Conservation (phyloP, 2,329 filamentous ascomycete genomes). For the Alternaria sp. region DNA sequence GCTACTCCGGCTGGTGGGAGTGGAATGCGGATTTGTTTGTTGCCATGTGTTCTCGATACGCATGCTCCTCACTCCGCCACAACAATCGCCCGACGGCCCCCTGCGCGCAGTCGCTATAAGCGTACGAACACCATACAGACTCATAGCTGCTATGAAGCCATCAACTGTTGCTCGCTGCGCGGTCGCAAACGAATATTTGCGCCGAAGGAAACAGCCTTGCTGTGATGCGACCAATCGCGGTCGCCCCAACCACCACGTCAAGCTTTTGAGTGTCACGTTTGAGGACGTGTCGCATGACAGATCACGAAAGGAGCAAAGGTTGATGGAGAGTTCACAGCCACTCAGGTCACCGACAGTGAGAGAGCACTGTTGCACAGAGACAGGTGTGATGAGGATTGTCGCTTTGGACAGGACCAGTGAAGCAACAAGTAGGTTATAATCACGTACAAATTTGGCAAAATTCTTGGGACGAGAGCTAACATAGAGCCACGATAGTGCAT, state of each 20-base stretch:
- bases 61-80: constrained; percentile 19
- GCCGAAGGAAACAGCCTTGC: constrained; percentile 15
- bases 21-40: constrained; percentile 15
- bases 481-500: constrained; percentile 1
- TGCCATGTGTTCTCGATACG: constrained; percentile 17
- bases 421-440: constrained; percentile 6
- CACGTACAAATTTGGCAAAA: neutral
- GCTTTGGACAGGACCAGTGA: neutral
- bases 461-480: constrained; percentile 4
- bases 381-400: neutral
- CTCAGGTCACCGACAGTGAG: neutral
- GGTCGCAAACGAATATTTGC: constrained; percentile 23
- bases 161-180: constrained; percentile 18
- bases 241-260: constrained; percentile 5
- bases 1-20: constrained; percentile 12
- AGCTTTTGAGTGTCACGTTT: constrained; percentile 7
- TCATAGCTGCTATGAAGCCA: constrained; percentile 23
- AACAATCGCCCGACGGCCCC: constrained; percentile 7
- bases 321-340: neutral
- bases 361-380: neutral
- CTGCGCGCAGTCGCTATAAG: constrained; percentile 6
- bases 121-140: constrained; percentile 4
- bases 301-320: neutral
- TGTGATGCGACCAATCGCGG: neutral
- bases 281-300: neutral